These are phyloP conservation scores for Fraxinus cuspidata DNA, from an alignment of 257 asterid species.

Conservation along the genomic window DNA sequence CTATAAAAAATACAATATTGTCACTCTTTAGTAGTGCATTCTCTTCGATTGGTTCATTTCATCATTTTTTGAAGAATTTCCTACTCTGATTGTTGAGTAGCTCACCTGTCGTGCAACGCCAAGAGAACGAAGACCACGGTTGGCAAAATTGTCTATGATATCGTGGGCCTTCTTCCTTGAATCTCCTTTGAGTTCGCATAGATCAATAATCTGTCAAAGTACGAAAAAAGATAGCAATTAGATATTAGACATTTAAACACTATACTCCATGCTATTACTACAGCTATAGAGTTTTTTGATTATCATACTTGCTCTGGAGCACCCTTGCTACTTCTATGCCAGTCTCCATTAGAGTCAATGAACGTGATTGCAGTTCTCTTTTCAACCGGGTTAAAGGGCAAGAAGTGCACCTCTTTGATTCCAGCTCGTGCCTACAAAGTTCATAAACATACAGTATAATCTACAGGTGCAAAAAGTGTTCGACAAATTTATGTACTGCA, in stretches of 20 bases:
- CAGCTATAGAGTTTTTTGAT: neutral
- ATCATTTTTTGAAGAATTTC: neutral
- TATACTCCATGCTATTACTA: neutral
- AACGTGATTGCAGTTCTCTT: constrained; percentile 90
- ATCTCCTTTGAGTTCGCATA: constrained; percentile 49
- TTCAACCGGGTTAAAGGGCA: constrained; percentile 89
- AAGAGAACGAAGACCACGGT: constrained; percentile 75
- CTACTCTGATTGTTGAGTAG: neutral
- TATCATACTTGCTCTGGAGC: constrained; percentile 87
- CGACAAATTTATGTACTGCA: neutral
- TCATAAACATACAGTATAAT: neutral
- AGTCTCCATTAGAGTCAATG: constrained; percentile 57
- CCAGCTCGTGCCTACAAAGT: constrained; percentile 75
- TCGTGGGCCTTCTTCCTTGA: constrained; percentile 45
- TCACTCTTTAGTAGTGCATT: neutral
- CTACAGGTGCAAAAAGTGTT: neutral
- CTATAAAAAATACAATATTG: constrained; percentile 23
- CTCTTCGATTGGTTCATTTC: neutral
- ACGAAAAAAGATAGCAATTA: neutral
- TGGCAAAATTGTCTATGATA: constrained; percentile 58
- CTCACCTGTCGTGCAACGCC: constrained; percentile 61
- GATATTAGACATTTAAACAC: neutral
- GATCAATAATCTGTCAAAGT: constrained; percentile 49
- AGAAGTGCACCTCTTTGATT: constrained; percentile 77
- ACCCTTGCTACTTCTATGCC: constrained; percentile 91